Conservation (phyloP, 2,329 filamentous ascomycete genomes). For the Hypoxylon sp. region DNA sequence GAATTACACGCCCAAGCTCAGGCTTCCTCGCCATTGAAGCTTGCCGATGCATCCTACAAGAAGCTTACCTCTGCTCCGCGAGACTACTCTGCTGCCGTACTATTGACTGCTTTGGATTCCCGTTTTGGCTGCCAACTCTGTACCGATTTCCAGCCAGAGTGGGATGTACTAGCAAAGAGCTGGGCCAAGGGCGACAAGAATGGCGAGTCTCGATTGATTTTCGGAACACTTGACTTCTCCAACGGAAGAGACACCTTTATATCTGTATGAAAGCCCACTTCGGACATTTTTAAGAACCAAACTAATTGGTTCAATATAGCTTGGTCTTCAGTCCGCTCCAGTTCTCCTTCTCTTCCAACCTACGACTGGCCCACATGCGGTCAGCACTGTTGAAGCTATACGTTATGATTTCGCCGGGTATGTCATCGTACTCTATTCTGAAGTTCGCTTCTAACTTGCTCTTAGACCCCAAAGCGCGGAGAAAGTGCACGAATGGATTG, state of each 20-base stretch:
- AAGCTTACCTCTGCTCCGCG: slow-evolving; percentile 81
- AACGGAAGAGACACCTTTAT: slow-evolving; percentile 89
- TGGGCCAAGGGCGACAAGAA: slow-evolving; percentile 89
- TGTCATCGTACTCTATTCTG: slow-evolving; percentile 48
- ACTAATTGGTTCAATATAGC: slow-evolving; percentile 61
- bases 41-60: slow-evolving; percentile 81
- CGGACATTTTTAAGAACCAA: slow-evolving; percentile 23
- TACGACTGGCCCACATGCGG: slow-evolving; percentile 83
- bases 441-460: slow-evolving; percentile 37
- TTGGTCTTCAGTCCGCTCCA: slow-evolving; percentile 93
- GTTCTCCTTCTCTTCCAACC: slow-evolving; percentile 90
- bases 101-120: slow-evolving; percentile 87
- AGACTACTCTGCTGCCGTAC: slow-evolving; percentile 84
- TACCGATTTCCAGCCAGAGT: slow-evolving; percentile 92
- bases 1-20: slow-evolving; percentile 77
- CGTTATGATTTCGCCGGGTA: slow-evolving; percentile 92
- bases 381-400: slow-evolving; percentile 73
- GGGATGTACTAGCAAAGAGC: slow-evolving; percentile 85
- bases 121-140: slow-evolving; percentile 90
- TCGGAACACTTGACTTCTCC: slow-evolving; percentile 87
- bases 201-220: slow-evolving; percentile 78
- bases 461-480: slow-evolving; percentile 80
- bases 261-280: slow-evolving; percentile 69
- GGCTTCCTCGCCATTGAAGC: slow-evolving; percentile 76
- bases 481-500: slow-evolving; percentile 81